phyloP scores from a whole-genome alignment of 2,329 filamentous ascomycete species.

The Aspergillus hortae region DNA sequence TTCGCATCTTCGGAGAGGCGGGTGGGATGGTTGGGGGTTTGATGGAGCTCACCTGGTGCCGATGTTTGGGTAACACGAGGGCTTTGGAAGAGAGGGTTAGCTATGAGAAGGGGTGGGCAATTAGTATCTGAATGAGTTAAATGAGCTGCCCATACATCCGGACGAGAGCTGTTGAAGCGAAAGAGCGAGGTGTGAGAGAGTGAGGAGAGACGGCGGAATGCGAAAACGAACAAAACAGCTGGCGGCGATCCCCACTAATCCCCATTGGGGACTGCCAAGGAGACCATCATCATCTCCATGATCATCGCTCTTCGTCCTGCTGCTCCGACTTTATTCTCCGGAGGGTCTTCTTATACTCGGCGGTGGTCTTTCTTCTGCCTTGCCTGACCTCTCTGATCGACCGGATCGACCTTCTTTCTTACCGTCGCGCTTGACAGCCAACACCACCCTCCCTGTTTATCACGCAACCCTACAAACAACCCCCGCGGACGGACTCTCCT shows the following conservation, averaged over 20 bases:
- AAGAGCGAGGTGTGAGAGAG: background rate
- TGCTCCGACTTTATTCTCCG: background rate
- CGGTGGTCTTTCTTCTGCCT: background rate
- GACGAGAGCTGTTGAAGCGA: background rate
- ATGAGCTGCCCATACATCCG: background rate
- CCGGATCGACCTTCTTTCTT: background rate
- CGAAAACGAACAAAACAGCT: background rate
- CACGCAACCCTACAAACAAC: background rate
- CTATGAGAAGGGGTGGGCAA: background rate
- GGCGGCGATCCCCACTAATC: background rate
- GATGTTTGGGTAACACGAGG: background rate
- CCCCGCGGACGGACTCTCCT: conserved; percentile 4
- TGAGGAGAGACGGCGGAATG: background rate
- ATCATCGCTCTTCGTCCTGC: background rate
- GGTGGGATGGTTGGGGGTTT: background rate
- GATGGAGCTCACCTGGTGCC: background rate
- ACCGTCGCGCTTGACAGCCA: background rate
- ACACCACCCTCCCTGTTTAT: background rate
- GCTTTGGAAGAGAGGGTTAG: background rate
- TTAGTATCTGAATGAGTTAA: background rate
- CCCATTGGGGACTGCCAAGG: background rate
- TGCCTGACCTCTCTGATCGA: background rate
- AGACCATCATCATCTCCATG: background rate
- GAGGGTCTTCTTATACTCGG: background rate
- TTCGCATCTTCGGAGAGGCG: conserved; percentile 40